These are phyloP conservation scores for Boletus fagicola DNA, from an alignment of 768 basidiomycete species.

Conservation along the genomic window DNA sequence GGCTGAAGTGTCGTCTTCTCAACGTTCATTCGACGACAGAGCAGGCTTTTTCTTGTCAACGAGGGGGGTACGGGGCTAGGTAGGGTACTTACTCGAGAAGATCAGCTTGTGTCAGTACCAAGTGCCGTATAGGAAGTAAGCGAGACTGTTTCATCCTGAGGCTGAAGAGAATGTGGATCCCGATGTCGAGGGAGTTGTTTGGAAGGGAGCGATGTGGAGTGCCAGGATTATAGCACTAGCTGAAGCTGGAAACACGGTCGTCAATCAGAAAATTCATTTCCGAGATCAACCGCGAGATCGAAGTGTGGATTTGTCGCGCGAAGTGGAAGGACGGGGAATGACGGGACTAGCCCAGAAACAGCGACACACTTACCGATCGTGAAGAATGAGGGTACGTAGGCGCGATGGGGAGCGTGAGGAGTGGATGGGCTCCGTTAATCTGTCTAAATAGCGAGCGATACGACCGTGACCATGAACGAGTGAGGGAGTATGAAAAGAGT, in stretches of 20 bases:
- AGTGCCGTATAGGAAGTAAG: slow-evolving; percentile 26
- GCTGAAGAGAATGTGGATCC: slow-evolving; percentile 17
- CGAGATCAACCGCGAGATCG: slow-evolving; percentile 14
- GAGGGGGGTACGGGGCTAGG: background rate
- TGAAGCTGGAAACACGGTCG: slow-evolving; percentile 16
- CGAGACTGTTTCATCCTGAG: slow-evolving; percentile 21
- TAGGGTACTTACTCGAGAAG: slow-evolving; percentile 29
- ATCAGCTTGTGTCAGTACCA: slow-evolving; percentile 20
- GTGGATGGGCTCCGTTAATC: slow-evolving; percentile 2
- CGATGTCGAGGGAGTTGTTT: slow-evolving; percentile 11
- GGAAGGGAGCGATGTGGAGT: slow-evolving; percentile 9
- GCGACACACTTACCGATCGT: slow-evolving; percentile 27
- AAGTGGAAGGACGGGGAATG: slow-evolving; percentile 7
- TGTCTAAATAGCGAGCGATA: slow-evolving; percentile 5
- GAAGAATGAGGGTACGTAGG: slow-evolving; percentile 13
- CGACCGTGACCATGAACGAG: slow-evolving; percentile 21
- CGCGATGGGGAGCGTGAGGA: background rate
- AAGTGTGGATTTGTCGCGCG: slow-evolving; percentile 4
- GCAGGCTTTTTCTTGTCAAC: slow-evolving; percentile 23
- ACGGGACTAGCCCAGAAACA: slow-evolving; percentile 2
- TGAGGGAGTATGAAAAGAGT: slow-evolving; percentile 6
- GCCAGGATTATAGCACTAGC: slow-evolving; percentile 10
- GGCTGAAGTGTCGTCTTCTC: slow-evolving; percentile 23
- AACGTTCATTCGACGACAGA: slow-evolving; percentile 37
- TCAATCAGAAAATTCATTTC: slow-evolving; percentile 21